Percentiles rank a stretch among this genome's conserved stretches.
Conservation (phyloP, 768 basidiomycete species). For the Boletus eberwhitei region DNA sequence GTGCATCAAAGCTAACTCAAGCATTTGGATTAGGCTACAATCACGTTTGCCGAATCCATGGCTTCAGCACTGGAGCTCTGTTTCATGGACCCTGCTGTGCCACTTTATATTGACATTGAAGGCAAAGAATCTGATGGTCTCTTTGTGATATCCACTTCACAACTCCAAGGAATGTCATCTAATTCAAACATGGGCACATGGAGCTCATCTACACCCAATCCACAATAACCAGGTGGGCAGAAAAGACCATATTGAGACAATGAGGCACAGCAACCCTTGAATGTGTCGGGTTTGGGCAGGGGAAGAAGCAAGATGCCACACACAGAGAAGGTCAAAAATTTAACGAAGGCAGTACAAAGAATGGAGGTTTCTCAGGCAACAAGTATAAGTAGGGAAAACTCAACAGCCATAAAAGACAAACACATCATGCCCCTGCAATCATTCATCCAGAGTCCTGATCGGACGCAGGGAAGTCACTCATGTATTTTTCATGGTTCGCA, state of each 20-base stretch:
- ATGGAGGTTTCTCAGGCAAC: constrained; percentile 18
- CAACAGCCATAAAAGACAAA: constrained; percentile 15
- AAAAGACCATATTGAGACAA: constrained; percentile 24
- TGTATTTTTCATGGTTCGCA: constrained; percentile 17
- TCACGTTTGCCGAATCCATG: constrained; percentile 74
- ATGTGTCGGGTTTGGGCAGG: constrained; percentile 13
- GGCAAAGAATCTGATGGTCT: constrained; percentile 61
- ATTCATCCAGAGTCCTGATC: constrained; percentile 15
- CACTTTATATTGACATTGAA: constrained; percentile 74
- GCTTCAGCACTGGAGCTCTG: constrained; percentile 62
- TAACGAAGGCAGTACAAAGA: constrained; percentile 36
- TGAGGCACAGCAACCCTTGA: constrained; percentile 29
- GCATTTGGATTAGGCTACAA: constrained; percentile 59
- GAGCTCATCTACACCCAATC: constrained; percentile 14
- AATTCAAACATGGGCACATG: constrained; percentile 13
- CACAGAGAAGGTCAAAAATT: constrained; percentile 43
- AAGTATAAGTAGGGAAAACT: constrained; percentile 13
- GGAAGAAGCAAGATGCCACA: constrained; percentile 37
- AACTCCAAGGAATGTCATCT: constrained; percentile 39
- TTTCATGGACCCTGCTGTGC: constrained; percentile 71
- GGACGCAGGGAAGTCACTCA: constrained; percentile 11
- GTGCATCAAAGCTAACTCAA: neutral
- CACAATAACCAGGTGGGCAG: constrained; percentile 11
- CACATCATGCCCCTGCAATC: constrained; percentile 42
- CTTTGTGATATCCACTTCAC: constrained; percentile 79